phyloP scores from a whole-genome alignment of 345 rosid species.

The Camelina sativa region DNA sequence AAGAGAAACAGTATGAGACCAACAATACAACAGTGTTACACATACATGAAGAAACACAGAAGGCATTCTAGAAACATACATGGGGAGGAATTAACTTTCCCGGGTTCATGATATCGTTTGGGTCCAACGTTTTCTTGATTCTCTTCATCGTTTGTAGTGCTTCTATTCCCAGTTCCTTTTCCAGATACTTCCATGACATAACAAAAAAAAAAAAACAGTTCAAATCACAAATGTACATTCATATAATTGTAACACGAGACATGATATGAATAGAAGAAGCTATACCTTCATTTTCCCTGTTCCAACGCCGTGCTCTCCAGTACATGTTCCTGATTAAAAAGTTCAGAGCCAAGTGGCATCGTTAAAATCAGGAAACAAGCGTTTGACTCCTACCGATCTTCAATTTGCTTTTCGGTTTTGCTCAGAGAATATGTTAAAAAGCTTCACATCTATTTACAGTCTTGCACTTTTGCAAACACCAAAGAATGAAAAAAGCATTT shows the following conservation, averaged over 20 bases:
- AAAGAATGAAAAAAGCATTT: constrained; percentile 17
- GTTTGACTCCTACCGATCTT: background rate
- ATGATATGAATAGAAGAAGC: background rate
- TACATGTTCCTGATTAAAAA: constrained; percentile 78
- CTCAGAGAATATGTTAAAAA: background rate
- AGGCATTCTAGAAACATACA: constrained; percentile 59
- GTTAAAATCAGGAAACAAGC: background rate
- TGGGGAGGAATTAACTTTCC: constrained; percentile 96
- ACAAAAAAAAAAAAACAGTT: background rate
- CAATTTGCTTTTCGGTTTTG: background rate
- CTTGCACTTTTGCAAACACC: constrained; percentile 72
- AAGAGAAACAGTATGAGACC: constrained; percentile 6
- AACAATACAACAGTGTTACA: constrained; percentile 20
- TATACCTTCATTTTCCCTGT: constrained; percentile 89
- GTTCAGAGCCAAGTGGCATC: constrained; percentile 12
- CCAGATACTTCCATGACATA: constrained; percentile 62
- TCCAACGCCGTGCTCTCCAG: constrained; percentile 96
- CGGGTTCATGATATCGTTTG: constrained; percentile 91
- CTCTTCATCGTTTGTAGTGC: constrained; percentile 80
- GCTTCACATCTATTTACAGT: background rate
- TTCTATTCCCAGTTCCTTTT: constrained; percentile 85
- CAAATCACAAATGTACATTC: background rate
- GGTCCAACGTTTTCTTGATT: constrained; percentile 81
- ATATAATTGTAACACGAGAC: background rate
- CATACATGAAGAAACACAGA: constrained; percentile 4